Conservation (phyloP, 129 eudicot species). For the Flaveria bidentis region DNA sequence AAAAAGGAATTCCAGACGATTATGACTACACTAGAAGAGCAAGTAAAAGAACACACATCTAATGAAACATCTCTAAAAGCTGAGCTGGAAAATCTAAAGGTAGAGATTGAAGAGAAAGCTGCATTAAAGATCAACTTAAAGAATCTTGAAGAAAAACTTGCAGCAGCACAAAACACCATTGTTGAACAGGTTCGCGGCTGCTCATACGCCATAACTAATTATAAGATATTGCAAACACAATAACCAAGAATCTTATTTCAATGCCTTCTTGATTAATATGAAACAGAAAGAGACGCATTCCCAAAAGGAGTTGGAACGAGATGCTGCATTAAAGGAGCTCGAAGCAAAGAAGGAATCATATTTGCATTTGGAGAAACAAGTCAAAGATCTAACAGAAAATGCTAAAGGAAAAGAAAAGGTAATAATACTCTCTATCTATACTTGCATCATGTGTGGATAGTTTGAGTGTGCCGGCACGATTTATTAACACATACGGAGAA, state of each 20-base stretch:
- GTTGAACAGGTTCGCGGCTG: conserved; percentile 54
- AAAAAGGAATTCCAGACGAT: conserved; percentile 60
- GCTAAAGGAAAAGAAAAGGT: conserved; percentile 66
- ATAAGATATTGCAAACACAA: conserved; percentile 1
- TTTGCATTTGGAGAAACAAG: conserved; percentile 48
- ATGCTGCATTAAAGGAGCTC: conserved; percentile 66
- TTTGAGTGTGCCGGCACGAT: too few species aligned
- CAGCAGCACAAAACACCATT: conserved; percentile 40
- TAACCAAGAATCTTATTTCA: neutral
- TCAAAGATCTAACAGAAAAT: conserved; percentile 63
- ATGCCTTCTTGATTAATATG: neutral
- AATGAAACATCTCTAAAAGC: conserved; percentile 51
- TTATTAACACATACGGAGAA: neutral
- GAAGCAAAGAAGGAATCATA: conserved; percentile 60
- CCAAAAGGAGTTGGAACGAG: conserved; percentile 55
- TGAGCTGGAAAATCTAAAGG: conserved; percentile 56
- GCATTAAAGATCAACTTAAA: conserved; percentile 47
- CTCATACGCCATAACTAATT: conserved; percentile 31
- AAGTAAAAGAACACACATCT: conserved; percentile 62
- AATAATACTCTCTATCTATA: conserved; percentile 27
- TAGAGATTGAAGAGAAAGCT: conserved; percentile 48
- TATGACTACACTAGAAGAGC: conserved; percentile 64
- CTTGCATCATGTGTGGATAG: conserved; percentile 4
- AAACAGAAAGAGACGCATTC: conserved; percentile 58
- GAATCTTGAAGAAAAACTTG: conserved; percentile 64